Conservation (phyloP, 2,329 filamentous ascomycete species). For the Penicillium olsonii region DNA sequence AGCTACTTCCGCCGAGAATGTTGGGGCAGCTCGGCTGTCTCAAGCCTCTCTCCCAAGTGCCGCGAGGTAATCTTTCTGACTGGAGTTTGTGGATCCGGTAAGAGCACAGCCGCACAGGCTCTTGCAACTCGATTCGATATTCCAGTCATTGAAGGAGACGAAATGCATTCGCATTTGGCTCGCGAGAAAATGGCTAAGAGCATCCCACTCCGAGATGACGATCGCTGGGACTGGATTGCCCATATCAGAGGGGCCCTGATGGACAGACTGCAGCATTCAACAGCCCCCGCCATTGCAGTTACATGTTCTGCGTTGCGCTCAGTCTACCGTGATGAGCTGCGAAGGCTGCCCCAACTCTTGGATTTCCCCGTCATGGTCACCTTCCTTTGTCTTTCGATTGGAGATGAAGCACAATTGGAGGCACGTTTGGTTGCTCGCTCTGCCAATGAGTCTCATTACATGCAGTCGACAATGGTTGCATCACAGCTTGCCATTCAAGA, state of each 20-base stretch:
- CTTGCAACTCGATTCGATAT: conserved; percentile 43
- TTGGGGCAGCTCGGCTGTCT: conserved; percentile 4
- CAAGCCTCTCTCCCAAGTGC: background rate
- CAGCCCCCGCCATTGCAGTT: conserved; percentile 44
- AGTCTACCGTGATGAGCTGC: conserved; percentile 57
- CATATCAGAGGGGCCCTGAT: conserved; percentile 25
- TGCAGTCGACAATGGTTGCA: conserved; percentile 56
- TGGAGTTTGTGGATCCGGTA: conserved; percentile 56
- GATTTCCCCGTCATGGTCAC: conserved; percentile 29
- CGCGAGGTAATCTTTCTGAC: conserved; percentile 40
- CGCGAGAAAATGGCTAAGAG: conserved; percentile 54
- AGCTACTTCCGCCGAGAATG: conserved; percentile 16
- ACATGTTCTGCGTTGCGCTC: conserved; percentile 57
- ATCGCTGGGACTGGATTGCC: conserved; percentile 56
- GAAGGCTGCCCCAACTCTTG: conserved; percentile 33
- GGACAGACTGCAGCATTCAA: conserved; percentile 17
- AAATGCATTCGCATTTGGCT: conserved; percentile 53
- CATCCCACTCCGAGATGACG: conserved; percentile 53
- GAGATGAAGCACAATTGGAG: conserved; percentile 39
- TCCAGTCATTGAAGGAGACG: conserved; percentile 50
- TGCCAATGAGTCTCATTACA: conserved; percentile 50
- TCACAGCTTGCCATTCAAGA: conserved; percentile 55
- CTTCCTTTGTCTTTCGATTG: conserved; percentile 41
- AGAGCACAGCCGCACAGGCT: conserved; percentile 53
- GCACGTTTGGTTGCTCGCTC: conserved; percentile 46